phyloP scores from a whole-genome alignment of 106 monocot species.

The Phalaenopsis equestris region DNA sequence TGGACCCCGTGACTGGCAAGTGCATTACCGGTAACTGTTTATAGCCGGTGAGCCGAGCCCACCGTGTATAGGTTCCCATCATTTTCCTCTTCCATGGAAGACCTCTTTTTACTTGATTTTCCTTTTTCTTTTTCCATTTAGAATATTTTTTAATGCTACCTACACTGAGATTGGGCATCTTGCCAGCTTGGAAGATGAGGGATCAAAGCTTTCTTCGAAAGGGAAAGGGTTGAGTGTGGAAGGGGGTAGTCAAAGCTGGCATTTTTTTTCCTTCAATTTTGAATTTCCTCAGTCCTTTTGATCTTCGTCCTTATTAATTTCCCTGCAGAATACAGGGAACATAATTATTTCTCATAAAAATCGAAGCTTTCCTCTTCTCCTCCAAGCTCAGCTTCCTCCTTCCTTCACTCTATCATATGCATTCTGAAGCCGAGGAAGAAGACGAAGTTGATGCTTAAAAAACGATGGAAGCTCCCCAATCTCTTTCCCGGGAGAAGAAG shows the following conservation, averaged over 20 bases:
- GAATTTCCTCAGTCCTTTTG: neutral
- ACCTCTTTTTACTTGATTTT: neutral
- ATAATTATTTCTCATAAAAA: neutral
- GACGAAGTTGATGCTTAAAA: neutral
- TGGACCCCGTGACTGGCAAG: constrained; percentile 7
- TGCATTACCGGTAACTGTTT: neutral
- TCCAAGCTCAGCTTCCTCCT: constrained; percentile 5
- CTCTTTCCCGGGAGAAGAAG: constrained; percentile 42
- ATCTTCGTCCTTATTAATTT: constrained; percentile 9
- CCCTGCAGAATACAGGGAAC: neutral
- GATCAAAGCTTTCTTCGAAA: constrained; percentile 76
- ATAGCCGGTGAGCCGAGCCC: neutral
- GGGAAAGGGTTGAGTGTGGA: constrained; percentile 50
- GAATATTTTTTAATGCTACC: neutral
- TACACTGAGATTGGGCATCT: constrained; percentile 16
- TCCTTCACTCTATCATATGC: neutral
- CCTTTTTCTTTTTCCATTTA: neutral
- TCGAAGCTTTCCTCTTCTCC: neutral
- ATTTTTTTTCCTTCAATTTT: constrained; percentile 18
- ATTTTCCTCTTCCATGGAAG: neutral
- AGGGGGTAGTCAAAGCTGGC: constrained; percentile 43
- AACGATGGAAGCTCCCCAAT: constrained; percentile 23
- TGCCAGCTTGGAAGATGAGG: constrained; percentile 82
- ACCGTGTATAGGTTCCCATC: neutral
- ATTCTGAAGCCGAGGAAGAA: neutral